Percentiles rank a stretch among this genome's conserved stretches.
phyloP scores from a whole-genome alignment of 495 filamentous ascomycete genomes.

The Aspergillus affinis region DNA sequence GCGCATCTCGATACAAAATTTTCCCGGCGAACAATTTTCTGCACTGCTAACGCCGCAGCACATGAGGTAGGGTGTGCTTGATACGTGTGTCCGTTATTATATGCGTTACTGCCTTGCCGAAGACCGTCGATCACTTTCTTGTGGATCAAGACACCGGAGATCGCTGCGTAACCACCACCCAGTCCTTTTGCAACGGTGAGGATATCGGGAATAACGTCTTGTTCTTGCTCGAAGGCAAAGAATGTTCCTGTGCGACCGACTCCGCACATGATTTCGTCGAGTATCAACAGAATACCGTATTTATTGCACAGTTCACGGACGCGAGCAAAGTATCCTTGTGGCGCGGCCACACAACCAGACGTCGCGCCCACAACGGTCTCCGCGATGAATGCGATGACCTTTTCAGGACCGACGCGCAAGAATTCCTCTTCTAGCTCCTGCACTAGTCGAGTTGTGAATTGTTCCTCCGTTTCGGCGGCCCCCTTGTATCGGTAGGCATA shows the following conservation, averaged over 20 bases:
- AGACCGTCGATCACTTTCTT: constrained; percentile 34
- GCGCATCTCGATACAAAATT: constrained; percentile 54
- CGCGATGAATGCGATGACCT: constrained; percentile 62
- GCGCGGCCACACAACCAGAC: constrained; percentile 40
- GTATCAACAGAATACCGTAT: constrained; percentile 40
- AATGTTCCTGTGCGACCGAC: constrained; percentile 39
- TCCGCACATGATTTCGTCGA: constrained; percentile 49
- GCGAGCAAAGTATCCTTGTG: constrained; percentile 37
- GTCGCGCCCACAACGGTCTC: constrained; percentile 60
- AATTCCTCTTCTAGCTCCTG: constrained; percentile 66
- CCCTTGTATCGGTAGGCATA: constrained; percentile 38
- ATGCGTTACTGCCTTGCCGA: constrained; percentile 32
- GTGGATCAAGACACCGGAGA: constrained; percentile 36
- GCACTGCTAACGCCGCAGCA: constrained; percentile 60
- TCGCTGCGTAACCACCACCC: constrained; percentile 39
- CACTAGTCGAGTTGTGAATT: constrained; percentile 40
- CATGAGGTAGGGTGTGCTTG: constrained; percentile 60
- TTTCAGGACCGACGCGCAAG: constrained; percentile 56
- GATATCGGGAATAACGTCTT: constrained; percentile 38
- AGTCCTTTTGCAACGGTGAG: constrained; percentile 43
- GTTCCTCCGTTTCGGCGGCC: constrained; percentile 29
- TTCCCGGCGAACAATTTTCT: constrained; percentile 56
- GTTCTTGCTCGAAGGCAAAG: constrained; percentile 41
- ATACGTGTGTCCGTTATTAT: constrained; percentile 63
- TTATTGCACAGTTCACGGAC: constrained; percentile 39